Evolutionary conservation across 202 grass and related monocot genomes (phyloP).

Genomic region (Carex arenaria): DNA sequence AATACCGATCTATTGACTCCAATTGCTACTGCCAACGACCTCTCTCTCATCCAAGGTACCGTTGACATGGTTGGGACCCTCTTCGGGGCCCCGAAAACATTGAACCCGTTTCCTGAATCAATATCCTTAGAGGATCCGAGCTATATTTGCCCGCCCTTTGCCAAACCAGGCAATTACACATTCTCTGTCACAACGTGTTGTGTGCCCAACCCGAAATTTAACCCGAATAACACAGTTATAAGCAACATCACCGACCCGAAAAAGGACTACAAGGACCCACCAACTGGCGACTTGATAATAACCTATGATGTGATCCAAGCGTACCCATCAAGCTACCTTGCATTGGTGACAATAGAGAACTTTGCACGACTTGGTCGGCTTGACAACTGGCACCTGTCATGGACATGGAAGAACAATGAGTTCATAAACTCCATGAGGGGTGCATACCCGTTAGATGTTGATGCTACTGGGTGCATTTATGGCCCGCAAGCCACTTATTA

Average conservation of each 20-base stretch:
- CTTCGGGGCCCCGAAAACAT: conserved; percentile 34
- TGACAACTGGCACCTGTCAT: conserved; percentile 82
- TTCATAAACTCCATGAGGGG: conserved; percentile 83
- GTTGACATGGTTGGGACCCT: conserved; percentile 63
- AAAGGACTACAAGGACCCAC: conserved; percentile 51
- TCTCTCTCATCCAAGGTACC: conserved; percentile 38
- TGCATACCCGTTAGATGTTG: conserved; percentile 50
- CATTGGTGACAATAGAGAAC: conserved; percentile 87
- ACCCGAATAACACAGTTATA: conserved; percentile 42
- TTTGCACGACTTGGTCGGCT: conserved; percentile 76
- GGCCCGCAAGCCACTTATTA: conserved; percentile 54
- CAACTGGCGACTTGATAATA: conserved; percentile 80
- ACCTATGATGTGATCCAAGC: conserved; percentile 78
- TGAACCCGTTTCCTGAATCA: conserved; percentile 37
- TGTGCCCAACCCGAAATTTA: conserved; percentile 52
- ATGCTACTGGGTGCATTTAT: conserved; percentile 61
- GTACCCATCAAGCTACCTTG: conserved; percentile 63
- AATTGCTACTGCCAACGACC: conserved; percentile 66
- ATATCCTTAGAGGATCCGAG: conserved; percentile 45
- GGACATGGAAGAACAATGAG: conserved; percentile 79
- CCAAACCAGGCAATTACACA: not conserved
- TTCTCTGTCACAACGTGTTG: conserved; percentile 49
- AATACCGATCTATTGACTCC: conserved; percentile 78
- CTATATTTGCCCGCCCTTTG: conserved; percentile 46
- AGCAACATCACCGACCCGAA: conserved; percentile 49